phyloP scores from a whole-genome alignment of 78 protist genomes.

The Dictyostelium firmibasis region DNA sequence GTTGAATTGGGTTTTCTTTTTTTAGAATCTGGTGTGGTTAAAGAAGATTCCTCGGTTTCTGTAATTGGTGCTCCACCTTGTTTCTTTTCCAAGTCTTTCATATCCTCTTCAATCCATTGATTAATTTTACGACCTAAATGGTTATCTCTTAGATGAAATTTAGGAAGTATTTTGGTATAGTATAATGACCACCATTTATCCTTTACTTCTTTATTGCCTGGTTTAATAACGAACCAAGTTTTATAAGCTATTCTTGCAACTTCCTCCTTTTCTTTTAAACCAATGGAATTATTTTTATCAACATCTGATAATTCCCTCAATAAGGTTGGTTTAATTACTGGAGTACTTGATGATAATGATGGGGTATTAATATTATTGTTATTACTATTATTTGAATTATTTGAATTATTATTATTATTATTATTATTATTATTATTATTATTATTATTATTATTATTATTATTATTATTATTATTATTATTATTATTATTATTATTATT shows the following conservation, averaged over 20 bases:
- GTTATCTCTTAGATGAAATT: conserved; percentile 54
- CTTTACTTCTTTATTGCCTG: conserved; percentile 61
- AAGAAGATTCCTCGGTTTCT: background rate
- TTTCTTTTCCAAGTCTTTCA: conserved; percentile 45
- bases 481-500: too few species aligned
- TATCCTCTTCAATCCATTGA: conserved; percentile 74
- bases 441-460: background rate
- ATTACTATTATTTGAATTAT: background rate
- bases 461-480: background rate
- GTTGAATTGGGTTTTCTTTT: conserved; percentile 62
- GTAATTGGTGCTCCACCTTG: background rate
- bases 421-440: background rate
- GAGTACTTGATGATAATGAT: background rate
- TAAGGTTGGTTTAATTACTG: background rate
- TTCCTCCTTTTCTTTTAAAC: conserved; percentile 56
- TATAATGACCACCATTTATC: conserved; percentile 71
- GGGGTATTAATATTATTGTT: background rate
- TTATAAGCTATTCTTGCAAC: conserved; percentile 52
- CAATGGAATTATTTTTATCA: background rate
- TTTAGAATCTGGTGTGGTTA: background rate
- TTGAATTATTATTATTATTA: background rate
- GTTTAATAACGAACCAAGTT: conserved; percentile 43
- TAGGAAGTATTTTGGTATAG: conserved; percentile 34
- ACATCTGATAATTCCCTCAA: background rate
- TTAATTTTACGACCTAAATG: conserved; percentile 61